Evolutionary conservation across 495 filamentous ascomycete genomes (phyloP).

Genomic region (Podospora comata): DNA sequence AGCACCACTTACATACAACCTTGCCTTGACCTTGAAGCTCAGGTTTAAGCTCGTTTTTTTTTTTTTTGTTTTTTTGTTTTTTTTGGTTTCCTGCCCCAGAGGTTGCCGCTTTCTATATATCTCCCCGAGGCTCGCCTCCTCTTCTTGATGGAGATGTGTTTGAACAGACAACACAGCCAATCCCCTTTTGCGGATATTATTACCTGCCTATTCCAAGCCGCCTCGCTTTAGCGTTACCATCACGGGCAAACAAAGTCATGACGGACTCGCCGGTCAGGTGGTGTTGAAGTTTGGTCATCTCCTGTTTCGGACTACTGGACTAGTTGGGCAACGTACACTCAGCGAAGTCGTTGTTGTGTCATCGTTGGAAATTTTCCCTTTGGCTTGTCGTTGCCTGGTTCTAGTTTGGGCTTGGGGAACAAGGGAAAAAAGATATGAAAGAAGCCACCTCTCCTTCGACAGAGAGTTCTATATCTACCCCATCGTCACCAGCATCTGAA

Average conservation of each 20-base stretch:
- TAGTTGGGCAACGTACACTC: not conserved
- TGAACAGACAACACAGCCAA: constrained; percentile 14
- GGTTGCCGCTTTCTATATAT: constrained; percentile 35
- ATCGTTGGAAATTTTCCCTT: not conserved
- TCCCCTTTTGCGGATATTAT: not conserved
- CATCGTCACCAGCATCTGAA: constrained; percentile 6
- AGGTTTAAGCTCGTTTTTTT: not conserved
- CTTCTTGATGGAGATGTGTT: not conserved
- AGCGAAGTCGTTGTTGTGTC: constrained; percentile 3
- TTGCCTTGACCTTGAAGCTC: constrained; percentile 2
- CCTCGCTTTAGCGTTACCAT: not conserved
- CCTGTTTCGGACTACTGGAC: constrained; percentile 10
- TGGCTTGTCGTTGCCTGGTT: not conserved
- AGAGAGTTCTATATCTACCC: constrained; percentile 3
- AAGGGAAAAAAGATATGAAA: constrained; percentile 25
- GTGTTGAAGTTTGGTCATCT: constrained; percentile 2
- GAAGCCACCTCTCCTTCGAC: constrained; percentile 20
- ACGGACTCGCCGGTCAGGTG: constrained; percentile 18
- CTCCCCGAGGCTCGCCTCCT: constrained; percentile 27
- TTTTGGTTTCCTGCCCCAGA: not conserved
- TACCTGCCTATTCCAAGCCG: not conserved
- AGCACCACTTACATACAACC: not conserved
- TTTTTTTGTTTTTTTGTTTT: not conserved
- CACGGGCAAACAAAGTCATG: constrained; percentile 14
- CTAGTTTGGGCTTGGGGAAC: not conserved